Evolutionary conservation across 163 green algal species (phyloP).

Genomic region (Scenedesmus sp.): DNA sequence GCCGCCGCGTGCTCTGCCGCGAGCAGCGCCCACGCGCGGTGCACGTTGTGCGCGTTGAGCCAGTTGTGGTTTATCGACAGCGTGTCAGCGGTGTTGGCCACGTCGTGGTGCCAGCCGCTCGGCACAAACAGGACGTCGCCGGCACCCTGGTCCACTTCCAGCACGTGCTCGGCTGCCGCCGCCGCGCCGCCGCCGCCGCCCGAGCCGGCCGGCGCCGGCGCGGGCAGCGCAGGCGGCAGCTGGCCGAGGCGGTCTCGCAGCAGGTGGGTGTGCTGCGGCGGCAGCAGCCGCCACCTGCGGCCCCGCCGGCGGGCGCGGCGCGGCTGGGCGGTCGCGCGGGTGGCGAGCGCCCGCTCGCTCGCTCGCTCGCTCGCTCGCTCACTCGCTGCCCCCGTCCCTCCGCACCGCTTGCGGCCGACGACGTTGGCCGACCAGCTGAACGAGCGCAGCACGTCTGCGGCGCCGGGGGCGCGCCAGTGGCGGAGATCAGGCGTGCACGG

Average conservation of each 20-base stretch:
- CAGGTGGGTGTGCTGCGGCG: constrained; percentile 70
- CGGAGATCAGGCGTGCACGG: constrained; percentile 62
- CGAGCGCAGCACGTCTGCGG: constrained; percentile 80
- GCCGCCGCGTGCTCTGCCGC: constrained; percentile 58
- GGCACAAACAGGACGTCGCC: constrained; percentile 94
- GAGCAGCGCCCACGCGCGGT: constrained; percentile 71
- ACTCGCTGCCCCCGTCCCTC: not conserved
- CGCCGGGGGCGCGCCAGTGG: constrained; percentile 61
- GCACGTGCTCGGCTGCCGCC: constrained; percentile 7
- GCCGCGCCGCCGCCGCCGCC: not conserved
- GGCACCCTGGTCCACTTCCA: constrained; percentile 62
- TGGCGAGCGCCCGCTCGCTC: too few relatives aligned
- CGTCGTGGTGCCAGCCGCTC: constrained; percentile 91
- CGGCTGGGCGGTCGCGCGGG: too few relatives aligned
- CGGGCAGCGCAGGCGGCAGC: too few relatives aligned
- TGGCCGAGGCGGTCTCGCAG: constrained; percentile 60
- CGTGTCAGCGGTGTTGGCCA: constrained; percentile 72
- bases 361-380: not conserved
- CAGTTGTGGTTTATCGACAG: constrained; percentile 98
- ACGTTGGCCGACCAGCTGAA: constrained; percentile 93
- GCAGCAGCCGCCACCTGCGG: constrained; percentile 82
- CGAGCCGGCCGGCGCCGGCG: too few relatives aligned
- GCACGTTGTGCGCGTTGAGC: constrained; percentile 79
- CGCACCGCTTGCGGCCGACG: constrained; percentile 75
- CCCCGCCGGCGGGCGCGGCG: too few relatives aligned